Percentiles rank a stretch among this genome's conserved stretches.
phyloP scores from a whole-genome alignment of 371 early-diverging fungal species.

The Conidiobolus incongruus region DNA sequence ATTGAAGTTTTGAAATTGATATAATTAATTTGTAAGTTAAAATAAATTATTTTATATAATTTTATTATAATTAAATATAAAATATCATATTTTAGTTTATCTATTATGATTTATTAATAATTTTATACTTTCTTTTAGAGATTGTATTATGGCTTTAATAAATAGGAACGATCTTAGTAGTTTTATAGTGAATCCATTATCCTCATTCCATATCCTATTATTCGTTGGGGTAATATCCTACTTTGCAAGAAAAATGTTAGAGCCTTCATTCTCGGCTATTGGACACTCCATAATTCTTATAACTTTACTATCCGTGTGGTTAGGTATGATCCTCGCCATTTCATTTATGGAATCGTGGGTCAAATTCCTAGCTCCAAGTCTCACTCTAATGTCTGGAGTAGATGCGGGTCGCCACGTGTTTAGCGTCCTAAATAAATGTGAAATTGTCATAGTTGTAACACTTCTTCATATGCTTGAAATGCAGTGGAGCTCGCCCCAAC shows the following conservation, averaged over 20 bases:
- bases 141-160: slow-evolving; percentile 1
- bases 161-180: neutral
- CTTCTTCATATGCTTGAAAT: slow-evolving; percentile 2
- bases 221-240: slow-evolving; percentile 1
- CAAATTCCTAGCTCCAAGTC: slow-evolving; percentile 1
- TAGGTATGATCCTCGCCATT: neutral
- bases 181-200: slow-evolving; percentile 3
- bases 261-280: neutral
- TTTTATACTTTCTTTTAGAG: neutral
- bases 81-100: too few relatives aligned
- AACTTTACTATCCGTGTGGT: neutral
- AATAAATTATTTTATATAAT: too few relatives aligned
- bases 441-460: neutral
- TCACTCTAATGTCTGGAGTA: neutral
- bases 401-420: slow-evolving; percentile 4
- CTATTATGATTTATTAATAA: too few relatives aligned
- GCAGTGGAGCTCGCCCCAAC: slow-evolving; percentile 1
- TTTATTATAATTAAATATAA: too few relatives aligned
- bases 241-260: slow-evolving; percentile 1
- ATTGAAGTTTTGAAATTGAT: too few relatives aligned
- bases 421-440: neutral
- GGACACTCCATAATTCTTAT: neutral
- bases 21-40: too few relatives aligned
- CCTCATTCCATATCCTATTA: neutral
- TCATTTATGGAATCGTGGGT: slow-evolving; percentile 3